Percentiles rank a stretch among this genome's conserved stretches.
phyloP scores from a whole-genome alignment of 2,329 filamentous ascomycete species.

The Aurifilum marmelostoma region DNA sequence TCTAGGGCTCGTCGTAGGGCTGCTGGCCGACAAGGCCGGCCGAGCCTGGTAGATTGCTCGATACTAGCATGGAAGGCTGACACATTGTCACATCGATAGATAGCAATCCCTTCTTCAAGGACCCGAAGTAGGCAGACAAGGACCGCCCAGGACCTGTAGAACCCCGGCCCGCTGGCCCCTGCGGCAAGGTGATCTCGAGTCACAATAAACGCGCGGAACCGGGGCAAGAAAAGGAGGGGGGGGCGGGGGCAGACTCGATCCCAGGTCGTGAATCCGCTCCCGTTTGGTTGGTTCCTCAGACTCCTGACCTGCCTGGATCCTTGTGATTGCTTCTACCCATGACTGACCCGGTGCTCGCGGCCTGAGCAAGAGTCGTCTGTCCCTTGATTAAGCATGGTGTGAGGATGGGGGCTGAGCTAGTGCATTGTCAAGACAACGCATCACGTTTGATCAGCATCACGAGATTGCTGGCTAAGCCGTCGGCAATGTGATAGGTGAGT shows the following conservation, averaged over 20 bases:
- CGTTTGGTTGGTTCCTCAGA: no score
- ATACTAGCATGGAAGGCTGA: background rate
- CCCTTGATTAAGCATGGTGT: background rate
- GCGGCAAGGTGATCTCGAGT: conserved; percentile 18
- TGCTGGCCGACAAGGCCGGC: background rate
- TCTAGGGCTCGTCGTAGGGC: background rate
- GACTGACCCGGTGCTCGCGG: background rate
- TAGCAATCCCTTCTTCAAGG: background rate
- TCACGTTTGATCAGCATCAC: no score
- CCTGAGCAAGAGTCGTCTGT: background rate
- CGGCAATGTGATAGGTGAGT: background rate
- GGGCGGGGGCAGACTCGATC: background rate
- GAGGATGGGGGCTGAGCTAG: background rate
- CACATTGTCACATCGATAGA: background rate
- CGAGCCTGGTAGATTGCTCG: background rate
- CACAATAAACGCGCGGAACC: background rate
- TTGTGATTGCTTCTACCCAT: background rate
- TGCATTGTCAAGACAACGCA: background rate
- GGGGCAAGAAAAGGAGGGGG: no score
- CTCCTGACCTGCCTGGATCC: background rate
- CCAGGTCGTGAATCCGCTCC: no score
- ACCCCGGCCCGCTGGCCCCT: background rate
- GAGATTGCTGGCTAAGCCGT: background rate
- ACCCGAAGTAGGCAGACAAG: background rate
- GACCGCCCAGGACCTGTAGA: background rate